Conservation (phyloP, 2,329 filamentous ascomycete species). For the Colletotrichum scovillei region DNA sequence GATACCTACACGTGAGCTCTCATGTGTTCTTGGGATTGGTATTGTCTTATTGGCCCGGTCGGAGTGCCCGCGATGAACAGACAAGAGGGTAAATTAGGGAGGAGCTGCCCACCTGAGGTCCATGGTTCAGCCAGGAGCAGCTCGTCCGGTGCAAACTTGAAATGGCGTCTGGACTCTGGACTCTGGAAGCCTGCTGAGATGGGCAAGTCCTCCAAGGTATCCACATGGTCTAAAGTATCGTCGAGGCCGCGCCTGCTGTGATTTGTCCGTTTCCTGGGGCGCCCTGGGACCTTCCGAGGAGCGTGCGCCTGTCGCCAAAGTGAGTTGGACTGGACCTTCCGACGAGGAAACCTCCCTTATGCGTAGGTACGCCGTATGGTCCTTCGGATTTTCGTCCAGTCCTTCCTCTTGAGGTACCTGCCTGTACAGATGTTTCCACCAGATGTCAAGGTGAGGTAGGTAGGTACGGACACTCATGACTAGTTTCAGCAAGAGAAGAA, state of each 20-base stretch:
- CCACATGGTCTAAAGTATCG: no score
- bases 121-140: neutral
- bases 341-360: neutral
- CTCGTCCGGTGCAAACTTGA: neutral
- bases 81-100: neutral
- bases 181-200: neutral
- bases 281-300: neutral
- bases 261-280: neutral
- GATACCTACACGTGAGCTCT: neutral
- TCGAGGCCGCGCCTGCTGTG: neutral
- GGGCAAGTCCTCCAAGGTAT: no score
- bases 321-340: neutral
- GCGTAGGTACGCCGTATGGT: no score
- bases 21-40: neutral
- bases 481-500: no score
- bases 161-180: neutral
- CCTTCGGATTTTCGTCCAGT: no score
- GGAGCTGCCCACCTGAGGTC: neutral
- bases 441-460: no score
- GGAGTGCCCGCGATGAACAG: neutral
- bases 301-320: neutral
- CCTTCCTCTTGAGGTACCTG: no score
- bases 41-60: neutral
- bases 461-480: no score
- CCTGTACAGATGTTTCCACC: no score